Conservation (phyloP, 225 moss, liverwort and hornwort species). For the Physcomitrellopsis africana region DNA sequence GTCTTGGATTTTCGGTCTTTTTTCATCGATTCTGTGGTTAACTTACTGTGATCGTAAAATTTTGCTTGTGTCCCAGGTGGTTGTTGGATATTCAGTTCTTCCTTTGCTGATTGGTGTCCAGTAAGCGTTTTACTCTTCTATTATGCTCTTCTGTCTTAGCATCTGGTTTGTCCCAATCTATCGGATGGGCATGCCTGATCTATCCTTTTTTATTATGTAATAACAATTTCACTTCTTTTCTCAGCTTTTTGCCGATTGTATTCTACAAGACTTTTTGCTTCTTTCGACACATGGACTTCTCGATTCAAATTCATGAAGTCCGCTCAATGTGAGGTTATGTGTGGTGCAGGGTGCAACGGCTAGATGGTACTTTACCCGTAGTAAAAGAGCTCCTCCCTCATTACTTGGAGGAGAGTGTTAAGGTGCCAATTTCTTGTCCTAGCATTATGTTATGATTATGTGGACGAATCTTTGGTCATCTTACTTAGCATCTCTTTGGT, state of each 20-base stretch:
- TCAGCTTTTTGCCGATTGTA: too few species aligned
- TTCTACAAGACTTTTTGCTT: neutral
- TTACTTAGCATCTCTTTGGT: neutral
- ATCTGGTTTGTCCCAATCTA: neutral
- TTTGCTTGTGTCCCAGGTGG: conserved; percentile 51
- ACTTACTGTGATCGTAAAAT: neutral
- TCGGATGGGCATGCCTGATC: neutral
- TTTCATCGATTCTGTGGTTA: neutral
- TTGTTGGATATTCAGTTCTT: conserved; percentile 82
- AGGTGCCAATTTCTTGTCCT: conserved; percentile 45
- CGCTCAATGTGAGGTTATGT: conserved; percentile 18
- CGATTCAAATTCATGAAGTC: neutral
- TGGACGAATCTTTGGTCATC: neutral
- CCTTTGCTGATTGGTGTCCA: conserved; percentile 68
- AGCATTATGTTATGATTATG: neutral
- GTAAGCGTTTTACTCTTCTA: conserved; percentile 43
- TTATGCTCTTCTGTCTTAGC: neutral
- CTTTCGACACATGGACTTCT: neutral
- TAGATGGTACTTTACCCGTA: conserved; percentile 81
- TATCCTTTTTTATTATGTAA: neutral
- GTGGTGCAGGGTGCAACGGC: conserved; percentile 67
- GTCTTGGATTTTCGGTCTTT: neutral
- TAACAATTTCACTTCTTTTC: too few species aligned
- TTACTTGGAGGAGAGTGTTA: conserved; percentile 76
- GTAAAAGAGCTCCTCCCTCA: conserved; percentile 79